Evolutionary conservation across 352 stramenopile species (phyloP).

Genomic region (Phytophthora nicotianae): DNA sequence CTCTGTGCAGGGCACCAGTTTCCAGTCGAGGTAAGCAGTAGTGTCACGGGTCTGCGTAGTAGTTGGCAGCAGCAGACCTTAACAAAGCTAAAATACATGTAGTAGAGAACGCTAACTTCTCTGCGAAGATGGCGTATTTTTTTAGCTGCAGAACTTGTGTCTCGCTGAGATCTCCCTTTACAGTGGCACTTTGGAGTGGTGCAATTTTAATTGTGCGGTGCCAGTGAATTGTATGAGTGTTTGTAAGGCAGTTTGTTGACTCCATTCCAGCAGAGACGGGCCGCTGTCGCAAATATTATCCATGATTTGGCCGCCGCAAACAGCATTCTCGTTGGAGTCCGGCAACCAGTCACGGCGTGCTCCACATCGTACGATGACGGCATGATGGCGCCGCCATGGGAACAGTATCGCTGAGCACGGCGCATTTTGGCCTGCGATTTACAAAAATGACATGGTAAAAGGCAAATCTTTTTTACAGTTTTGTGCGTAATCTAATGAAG

Average conservation of each 20-base stretch:
- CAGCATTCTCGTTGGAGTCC: neutral
- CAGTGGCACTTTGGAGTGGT: slow-evolving; percentile 23
- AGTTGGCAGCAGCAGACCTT: neutral
- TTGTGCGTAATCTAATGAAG: neutral
- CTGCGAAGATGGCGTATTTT: neutral
- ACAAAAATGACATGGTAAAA: too few relatives aligned
- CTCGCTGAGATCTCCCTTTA: neutral
- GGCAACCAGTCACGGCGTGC: too few relatives aligned
- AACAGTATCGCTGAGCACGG: too few relatives aligned
- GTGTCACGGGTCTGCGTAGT: neutral
- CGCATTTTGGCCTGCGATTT: too few relatives aligned
- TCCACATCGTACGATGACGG: too few relatives aligned
- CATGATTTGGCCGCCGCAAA: slow-evolving; percentile 18
- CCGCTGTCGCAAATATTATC: slow-evolving; percentile 17
- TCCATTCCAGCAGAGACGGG: slow-evolving; percentile 14
- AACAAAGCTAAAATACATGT: too few relatives aligned
- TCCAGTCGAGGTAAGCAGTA: slow-evolving; percentile 16
- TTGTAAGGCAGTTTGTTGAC: slow-evolving; percentile 23
- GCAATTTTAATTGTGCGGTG: slow-evolving; percentile 25
- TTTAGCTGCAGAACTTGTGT: neutral
- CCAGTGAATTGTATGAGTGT: slow-evolving; percentile 1
- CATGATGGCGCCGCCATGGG: too few relatives aligned
- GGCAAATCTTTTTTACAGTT: neutral
- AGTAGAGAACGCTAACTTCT: too few relatives aligned
- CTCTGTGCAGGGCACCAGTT: slow-evolving; percentile 20